Base-by-base conservation (phyloP, 2,329 filamentous ascomycete genomes). In the Cladobotryum mycophilum region DNA sequence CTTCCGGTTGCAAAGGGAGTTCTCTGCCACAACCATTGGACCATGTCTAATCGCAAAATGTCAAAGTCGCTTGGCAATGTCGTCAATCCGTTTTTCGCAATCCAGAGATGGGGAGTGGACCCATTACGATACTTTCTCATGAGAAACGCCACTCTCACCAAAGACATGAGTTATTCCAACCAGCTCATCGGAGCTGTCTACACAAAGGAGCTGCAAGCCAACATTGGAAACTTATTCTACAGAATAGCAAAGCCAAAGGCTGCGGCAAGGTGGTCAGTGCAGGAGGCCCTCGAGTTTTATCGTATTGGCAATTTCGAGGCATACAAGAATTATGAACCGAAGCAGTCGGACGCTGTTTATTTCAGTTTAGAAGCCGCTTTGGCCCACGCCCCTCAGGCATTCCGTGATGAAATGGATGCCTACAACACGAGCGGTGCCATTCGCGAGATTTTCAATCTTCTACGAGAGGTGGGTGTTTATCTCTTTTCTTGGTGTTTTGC, bases 41-140 rank as follows among this genome's bases (percentile, higher is more conserved):
- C 90, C 13, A 84, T 99, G 70, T 88, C 88, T 50, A 82, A 82
- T 48, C 81, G 84, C 59, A 99, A 99, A 69, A 99, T 99, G 91
- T 92, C 91, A 54, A 99, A 99, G 68, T 95, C 89, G 1, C 82
- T 86, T 2, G 93, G 93, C 55, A 96, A 96, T 65, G 92, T 95
- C 2, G 92, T 99, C 41, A 93, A 96, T 62, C 93, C 93, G 0
- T 90, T 95, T 64, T 89, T 89, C 58, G 93, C 93, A 12, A 79
- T 97, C 44, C 85, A 96, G 56, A 81, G 91, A 6, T 99, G 90
- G 70, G 90, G 89, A 2, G 75, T 90, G 4, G 95, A 99, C 65
- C 79, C 84, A 1, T 83, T 99, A 77, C 85, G 93, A 9, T 97
- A 88, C 70, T 99, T 92, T 67, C 80, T 99, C 56, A 81, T 89